Evolutionary conservation across 805 yeast species (phyloP).

Genomic region (Nakazawaea molendinolei): DNA sequence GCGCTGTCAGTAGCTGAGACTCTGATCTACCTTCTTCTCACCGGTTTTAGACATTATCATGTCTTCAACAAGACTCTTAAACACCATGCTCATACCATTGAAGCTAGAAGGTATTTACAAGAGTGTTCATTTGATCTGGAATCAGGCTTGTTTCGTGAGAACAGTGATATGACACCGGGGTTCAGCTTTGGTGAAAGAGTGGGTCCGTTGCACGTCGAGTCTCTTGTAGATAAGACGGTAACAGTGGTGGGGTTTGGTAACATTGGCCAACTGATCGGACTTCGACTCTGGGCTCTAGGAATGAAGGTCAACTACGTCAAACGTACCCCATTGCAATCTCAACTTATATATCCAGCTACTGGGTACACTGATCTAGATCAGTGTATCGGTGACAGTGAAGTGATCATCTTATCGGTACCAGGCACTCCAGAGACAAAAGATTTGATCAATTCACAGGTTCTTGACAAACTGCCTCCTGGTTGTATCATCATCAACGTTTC

Average conservation of each 20-base stretch:
- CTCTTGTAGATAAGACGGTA: constrained; percentile 52
- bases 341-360: no score
- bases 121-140: constrained; percentile 27
- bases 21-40: constrained; percentile 48
- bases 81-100: constrained; percentile 32
- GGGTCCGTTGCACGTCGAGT: constrained; percentile 35
- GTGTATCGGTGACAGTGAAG: no score
- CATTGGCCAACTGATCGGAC: constrained; percentile 63
- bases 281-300: constrained; percentile 49
- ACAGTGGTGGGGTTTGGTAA: constrained; percentile 71
- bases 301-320: constrained; percentile 61
- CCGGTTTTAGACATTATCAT: constrained; percentile 46
- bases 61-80: constrained; percentile 26
- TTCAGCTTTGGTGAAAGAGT: constrained; percentile 35
- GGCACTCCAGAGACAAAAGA: constrained; percentile 51
- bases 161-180: constrained; percentile 13
- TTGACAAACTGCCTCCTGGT: constrained; percentile 43
- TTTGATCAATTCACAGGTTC: constrained; percentile 41
- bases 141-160: constrained; percentile 23
- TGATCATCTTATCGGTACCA: constrained; percentile 63
- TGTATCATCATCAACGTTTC: constrained; percentile 69
- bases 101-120: constrained; percentile 33
- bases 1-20: constrained; percentile 63
- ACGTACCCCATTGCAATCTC: no score
- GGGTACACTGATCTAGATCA: no score